These are phyloP conservation scores for Magnusiomyces clavatus DNA, from an alignment of 1,139 yeast species.

Conservation along the genomic window DNA sequence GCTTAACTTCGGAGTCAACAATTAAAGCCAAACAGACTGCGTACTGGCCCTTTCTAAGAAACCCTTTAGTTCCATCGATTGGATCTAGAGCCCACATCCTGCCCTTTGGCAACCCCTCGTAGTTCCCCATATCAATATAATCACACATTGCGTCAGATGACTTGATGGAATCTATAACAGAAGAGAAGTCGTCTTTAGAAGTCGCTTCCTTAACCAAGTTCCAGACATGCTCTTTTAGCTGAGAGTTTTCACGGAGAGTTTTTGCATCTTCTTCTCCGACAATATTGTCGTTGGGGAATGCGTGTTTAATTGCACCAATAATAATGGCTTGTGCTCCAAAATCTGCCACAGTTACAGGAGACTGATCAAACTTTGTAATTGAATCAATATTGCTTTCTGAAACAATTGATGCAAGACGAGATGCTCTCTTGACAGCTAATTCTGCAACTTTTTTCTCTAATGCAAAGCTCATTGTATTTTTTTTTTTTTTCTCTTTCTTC, in stretches of 20 bases:
- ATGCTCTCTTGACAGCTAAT: constrained; percentile 84
- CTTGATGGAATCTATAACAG: constrained; percentile 32
- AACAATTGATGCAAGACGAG: constrained; percentile 64
- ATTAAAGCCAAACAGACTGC: constrained; percentile 91
- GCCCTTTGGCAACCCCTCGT: constrained; percentile 67
- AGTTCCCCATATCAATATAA: constrained; percentile 71
- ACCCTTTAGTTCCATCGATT: constrained; percentile 97
- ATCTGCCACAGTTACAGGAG: constrained; percentile 96
- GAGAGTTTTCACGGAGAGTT: constrained; percentile 45
- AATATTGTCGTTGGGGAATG: constrained; percentile 76
- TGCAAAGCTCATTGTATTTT: constrained; percentile 9
- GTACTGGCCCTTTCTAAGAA: constrained; percentile 89
- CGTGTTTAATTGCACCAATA: constrained; percentile 68
- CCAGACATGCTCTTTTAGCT: constrained; percentile 39
- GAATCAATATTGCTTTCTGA: constrained; percentile 46
- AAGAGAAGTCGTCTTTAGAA: constrained; percentile 21
- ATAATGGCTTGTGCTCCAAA: constrained; percentile 93
- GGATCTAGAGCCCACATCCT: constrained; percentile 98
- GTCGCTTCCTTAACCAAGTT: constrained; percentile 28
- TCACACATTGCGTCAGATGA: constrained; percentile 46
- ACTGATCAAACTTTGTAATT: constrained; percentile 75
- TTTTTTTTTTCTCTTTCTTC: too few species aligned
- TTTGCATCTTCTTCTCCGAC: constrained; percentile 93
- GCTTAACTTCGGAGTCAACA: constrained; percentile 72
- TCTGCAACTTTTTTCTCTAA: constrained; percentile 69